Evolutionary conservation across 495 filamentous ascomycete species (phyloP).

Genomic region (Viridothelium virens): DNA sequence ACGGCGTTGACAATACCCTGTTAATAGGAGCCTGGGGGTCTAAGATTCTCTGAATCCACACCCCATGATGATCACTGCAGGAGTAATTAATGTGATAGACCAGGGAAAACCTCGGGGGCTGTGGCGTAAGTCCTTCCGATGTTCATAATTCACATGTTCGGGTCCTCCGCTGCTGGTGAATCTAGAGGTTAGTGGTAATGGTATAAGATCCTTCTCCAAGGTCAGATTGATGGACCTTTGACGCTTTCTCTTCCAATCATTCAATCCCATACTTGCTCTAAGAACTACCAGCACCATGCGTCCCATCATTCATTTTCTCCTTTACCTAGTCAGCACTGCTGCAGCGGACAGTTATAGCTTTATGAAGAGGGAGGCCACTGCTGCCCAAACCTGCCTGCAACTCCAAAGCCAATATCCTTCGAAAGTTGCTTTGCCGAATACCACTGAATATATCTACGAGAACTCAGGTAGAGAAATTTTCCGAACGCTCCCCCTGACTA

Average conservation of each 20-base stretch:
- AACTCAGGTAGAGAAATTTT: not conserved
- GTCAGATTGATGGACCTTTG: not conserved
- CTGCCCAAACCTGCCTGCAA: not conserved
- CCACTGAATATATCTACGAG: not conserved
- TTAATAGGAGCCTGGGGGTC: too few species aligned
- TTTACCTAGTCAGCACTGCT: not conserved
- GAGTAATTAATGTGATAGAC: too few species aligned
- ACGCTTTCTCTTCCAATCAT: not conserved
- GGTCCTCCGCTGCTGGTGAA: too few species aligned
- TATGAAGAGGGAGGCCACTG: not conserved
- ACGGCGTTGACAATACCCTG: too few species aligned
- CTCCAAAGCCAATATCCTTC: not conserved
- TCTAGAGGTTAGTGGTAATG: too few species aligned
- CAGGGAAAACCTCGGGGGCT: too few species aligned
- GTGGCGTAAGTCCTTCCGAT: too few species aligned
- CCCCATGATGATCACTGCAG: too few species aligned
- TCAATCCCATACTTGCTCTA: not conserved
- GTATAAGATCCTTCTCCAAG: too few species aligned
- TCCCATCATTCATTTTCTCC: not conserved
- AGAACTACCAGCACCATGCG: not conserved
- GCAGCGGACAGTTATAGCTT: not conserved
- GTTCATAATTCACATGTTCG: too few species aligned
- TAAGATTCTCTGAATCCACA: too few species aligned
- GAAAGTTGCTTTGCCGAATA: constrained; percentile 1
- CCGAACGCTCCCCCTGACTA: not conserved